Conservation (phyloP, 805 yeast genomes). For the Candida taoyuanica region DNA sequence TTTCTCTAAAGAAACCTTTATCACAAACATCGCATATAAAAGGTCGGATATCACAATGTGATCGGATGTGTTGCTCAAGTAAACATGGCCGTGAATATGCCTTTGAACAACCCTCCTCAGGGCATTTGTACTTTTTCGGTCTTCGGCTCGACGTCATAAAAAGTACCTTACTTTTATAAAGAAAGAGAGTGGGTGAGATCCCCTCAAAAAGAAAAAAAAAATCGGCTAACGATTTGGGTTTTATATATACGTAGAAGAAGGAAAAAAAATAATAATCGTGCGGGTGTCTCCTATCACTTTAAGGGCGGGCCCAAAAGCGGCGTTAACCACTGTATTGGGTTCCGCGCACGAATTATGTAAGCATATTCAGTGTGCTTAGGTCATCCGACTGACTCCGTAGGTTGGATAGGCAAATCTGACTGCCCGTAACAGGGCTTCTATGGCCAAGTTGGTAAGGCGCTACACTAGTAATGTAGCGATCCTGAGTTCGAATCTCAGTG, state of each 20-base stretch:
- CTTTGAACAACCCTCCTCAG: constrained; percentile 43
- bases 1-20: constrained; percentile 62
- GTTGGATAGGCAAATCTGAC: not conserved
- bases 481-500: constrained; percentile 74
- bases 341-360: too few species aligned
- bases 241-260: too few species aligned
- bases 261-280: too few species aligned
- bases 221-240: too few species aligned
- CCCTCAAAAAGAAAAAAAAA: too few species aligned
- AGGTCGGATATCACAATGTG: constrained; percentile 75
- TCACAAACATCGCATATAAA: constrained; percentile 58
- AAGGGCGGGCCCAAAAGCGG: too few species aligned
- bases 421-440: constrained; percentile 33
- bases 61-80: constrained; percentile 58
- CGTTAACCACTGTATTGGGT: too few species aligned
- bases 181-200: not conserved
- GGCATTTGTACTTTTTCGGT: constrained; percentile 44
- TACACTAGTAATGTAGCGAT: constrained; percentile 80
- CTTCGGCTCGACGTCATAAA: constrained; percentile 3
- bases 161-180: not conserved
- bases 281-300: too few species aligned
- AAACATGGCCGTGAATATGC: constrained; percentile 54
- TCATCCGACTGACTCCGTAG: not conserved
- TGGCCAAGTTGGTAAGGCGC: constrained; percentile 75
- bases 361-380: too few species aligned